Conservation (phyloP, 169 alveolate genomes). For the Babesia caballi region DNA sequence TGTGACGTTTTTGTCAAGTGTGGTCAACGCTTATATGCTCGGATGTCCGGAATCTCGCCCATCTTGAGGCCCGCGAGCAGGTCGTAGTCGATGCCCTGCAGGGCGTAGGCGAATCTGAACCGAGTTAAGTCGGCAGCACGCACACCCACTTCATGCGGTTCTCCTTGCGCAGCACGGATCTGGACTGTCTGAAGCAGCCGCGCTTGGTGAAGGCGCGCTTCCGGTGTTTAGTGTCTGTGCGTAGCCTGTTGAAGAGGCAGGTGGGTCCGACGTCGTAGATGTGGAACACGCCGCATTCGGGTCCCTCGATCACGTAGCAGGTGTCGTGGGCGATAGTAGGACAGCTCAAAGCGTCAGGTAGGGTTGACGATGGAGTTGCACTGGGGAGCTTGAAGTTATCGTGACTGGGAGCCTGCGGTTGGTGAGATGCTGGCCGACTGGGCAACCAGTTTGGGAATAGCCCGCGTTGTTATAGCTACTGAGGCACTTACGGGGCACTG, state of each 20-base stretch:
- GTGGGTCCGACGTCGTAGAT: conserved; percentile 8
- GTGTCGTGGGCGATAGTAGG: neutral
- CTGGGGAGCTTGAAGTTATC: neutral
- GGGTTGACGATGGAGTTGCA: neutral
- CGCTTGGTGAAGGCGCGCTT: conserved; percentile 58
- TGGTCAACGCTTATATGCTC: neutral
- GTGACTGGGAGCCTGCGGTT: neutral
- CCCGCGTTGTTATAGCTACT: too few relatives aligned
- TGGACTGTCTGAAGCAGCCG: conserved; percentile 52
- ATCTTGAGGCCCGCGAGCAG: conserved; percentile 42
- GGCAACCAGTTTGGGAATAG: too few relatives aligned
- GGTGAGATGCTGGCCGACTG: too few relatives aligned
- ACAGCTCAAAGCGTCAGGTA: neutral
- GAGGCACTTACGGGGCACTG: neutral
- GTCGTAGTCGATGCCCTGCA: conserved; percentile 66
- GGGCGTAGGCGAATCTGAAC: conserved; percentile 54
- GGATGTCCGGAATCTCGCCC: conserved; percentile 57
- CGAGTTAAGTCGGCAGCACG: neutral
- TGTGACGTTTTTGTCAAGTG: neutral
- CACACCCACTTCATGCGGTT: conserved; percentile 49
- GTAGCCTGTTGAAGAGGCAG: conserved; percentile 43
- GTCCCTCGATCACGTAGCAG: neutral
- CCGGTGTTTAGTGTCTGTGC: conserved; percentile 58
- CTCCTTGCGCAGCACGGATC: conserved; percentile 32
- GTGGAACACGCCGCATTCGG: neutral